phyloP scores from a whole-genome alignment of 805 yeast genomes.

The Schizosaccharomyces cryophilus region DNA sequence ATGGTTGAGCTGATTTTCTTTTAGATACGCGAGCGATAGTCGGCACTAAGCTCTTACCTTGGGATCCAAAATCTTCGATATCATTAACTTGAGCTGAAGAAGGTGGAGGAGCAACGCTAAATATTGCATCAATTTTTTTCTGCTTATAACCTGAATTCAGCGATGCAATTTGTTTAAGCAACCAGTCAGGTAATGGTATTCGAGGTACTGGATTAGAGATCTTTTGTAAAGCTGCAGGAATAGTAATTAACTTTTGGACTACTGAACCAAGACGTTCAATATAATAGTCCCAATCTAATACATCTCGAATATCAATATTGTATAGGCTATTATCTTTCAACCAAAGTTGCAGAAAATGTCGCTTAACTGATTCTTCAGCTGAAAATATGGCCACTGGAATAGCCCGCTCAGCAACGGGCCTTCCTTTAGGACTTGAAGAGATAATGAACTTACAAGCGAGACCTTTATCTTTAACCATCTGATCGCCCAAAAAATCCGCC shows the following conservation, averaged over 20 bases:
- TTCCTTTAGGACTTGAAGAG: constrained; percentile 52
- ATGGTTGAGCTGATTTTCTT: constrained; percentile 9
- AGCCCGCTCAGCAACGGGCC: constrained; percentile 91
- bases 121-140: constrained; percentile 33
- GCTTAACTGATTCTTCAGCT: constrained; percentile 46
- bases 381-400: constrained; percentile 89
- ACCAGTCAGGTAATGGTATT: constrained; percentile 86
- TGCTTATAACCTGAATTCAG: constrained; percentile 52
- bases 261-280: constrained; percentile 77
- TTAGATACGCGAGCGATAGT: not conserved
- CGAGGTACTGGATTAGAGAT: constrained; percentile 82
- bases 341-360: constrained; percentile 65
- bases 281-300: constrained; percentile 86
- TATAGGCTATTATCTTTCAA: constrained; percentile 50
- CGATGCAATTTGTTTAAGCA: constrained; percentile 32
- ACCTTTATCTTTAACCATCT: constrained; percentile 91
- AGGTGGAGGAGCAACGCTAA: constrained; percentile 19
- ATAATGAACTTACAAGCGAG: constrained; percentile 85
- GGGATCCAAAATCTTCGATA: constrained; percentile 9
- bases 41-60: too few relatives aligned
- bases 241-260: constrained; percentile 78
- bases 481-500: constrained; percentile 86
- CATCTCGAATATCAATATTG: constrained; percentile 64
- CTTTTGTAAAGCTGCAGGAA: constrained; percentile 88
- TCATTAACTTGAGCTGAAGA: constrained; percentile 8